Evolutionary conservation across 2,329 filamentous ascomycete species (phyloP), one percentile per base, ranked within the genome.

Genomic region (Cladosporium sp.): DNA sequence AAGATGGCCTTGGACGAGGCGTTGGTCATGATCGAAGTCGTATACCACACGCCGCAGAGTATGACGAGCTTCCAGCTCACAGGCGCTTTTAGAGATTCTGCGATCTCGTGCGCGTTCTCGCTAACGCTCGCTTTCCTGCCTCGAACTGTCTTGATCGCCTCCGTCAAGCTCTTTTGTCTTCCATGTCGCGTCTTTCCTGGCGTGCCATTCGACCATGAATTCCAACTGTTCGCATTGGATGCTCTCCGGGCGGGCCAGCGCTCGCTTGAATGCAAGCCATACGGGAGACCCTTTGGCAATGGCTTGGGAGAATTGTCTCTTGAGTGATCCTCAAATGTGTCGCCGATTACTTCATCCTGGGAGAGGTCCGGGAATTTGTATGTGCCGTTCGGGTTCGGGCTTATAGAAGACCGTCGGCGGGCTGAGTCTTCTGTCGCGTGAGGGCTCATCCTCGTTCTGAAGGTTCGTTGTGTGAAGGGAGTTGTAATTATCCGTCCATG

Each of bases 1-100:
- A 97, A 81, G 70, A 99, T 99, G 17, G 93, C 90, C 77, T 99
- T 99, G 55, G 94, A 97, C 22, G 94, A 97, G 2, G 94, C 97
- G 73, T 97, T 99, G 62, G 94, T 97, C 66, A 97, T 80, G 63
- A 95, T 94, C 43, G 93, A 97, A 22, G 92, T 96, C 73, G 89
- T 84, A 79, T 97, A 99, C 94, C 94, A 97, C 70, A 93, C 77
- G 59, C 92, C 78, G 75, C 93, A 97, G 51, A 97, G 86, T 52
- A 83, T 93, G 74, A 96, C 85, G 63, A 97, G 84, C 75, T 82
- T 92, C 61, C 90, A 88, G 14, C 93, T 97, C 34, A 99, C 82
- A 5, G 94, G 94, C 39, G 92, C 93, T 70, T 88, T 90, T 61
- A 99, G 82, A 55, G 92, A 92, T 73, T 94, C 90, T 45, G 92